These are phyloP conservation scores for Cladophialophora bantiana DNA, from an alignment of 2,329 filamentous ascomycete species.

Conservation along the genomic window DNA sequence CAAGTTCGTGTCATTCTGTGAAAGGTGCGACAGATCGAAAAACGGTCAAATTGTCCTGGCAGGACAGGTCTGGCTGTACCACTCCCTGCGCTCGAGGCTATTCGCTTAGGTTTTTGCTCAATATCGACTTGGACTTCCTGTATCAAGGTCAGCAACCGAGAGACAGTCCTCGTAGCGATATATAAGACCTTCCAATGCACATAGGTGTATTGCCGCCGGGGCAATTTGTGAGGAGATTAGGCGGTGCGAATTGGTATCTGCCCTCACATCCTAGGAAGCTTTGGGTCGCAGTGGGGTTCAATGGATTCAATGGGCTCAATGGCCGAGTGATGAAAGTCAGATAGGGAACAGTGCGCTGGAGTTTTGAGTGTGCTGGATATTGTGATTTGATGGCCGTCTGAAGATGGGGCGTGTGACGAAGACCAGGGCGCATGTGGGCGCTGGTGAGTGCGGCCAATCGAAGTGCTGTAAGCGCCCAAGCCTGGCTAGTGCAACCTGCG, in stretches of 20 bases:
- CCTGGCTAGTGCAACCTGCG: slow-evolving; percentile 5
- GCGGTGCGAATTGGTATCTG: not conserved
- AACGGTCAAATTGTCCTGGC: slow-evolving; percentile 1
- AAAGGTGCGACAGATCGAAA: slow-evolving; percentile 5
- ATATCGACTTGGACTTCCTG: not conserved
- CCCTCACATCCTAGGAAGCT: not conserved
- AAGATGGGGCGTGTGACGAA: slow-evolving; percentile 31
- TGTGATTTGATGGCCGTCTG: slow-evolving; percentile 27
- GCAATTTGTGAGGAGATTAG: slow-evolving; percentile 15
- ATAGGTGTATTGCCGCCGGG: slow-evolving; percentile 14
- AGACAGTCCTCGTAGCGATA: slow-evolving; percentile 18
- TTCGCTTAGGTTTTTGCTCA: not conserved
- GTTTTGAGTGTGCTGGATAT: slow-evolving; percentile 24
- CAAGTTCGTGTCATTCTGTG: slow-evolving; percentile 8
- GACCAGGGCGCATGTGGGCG: not conserved
- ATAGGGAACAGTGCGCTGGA: slow-evolving; percentile 17
- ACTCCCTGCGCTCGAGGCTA: not conserved
- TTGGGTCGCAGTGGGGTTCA: not conserved
- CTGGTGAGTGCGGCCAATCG: slow-evolving; percentile 30
- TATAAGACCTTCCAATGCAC: slow-evolving; percentile 24
- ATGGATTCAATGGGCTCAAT: not conserved
- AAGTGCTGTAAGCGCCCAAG: slow-evolving; percentile 31
- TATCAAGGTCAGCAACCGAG: slow-evolving; percentile 12
- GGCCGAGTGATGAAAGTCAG: slow-evolving; percentile 23
- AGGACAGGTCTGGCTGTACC: not conserved